Percentiles rank a stretch among this genome's conserved stretches.
Evolutionary conservation across 768 basidiomycete genomes (phyloP).

Genomic region (Russula emetica): DNA sequence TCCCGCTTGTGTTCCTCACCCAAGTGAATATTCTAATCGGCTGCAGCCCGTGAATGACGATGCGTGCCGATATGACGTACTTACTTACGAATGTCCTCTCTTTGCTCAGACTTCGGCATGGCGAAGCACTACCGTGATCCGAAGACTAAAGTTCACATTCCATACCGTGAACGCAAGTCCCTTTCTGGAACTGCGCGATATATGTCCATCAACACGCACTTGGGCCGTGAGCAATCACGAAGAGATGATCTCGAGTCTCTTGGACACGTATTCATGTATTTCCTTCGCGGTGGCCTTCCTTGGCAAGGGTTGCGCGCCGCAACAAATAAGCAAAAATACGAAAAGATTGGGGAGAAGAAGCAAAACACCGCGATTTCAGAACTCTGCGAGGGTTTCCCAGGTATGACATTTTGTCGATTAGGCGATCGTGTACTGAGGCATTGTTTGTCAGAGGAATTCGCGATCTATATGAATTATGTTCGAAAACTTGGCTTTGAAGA

Average conservation of each 20-base stretch:
- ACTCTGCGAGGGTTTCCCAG: constrained; percentile 95
- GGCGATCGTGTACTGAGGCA: constrained; percentile 4
- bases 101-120: constrained; percentile 87
- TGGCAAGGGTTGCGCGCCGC: constrained; percentile 98
- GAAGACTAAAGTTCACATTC: constrained; percentile 95
- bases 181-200: constrained; percentile 95
- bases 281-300: constrained; percentile 90
- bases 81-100: constrained; percentile 26
- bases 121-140: constrained; percentile 99
- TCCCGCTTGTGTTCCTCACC: not conserved
- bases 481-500: constrained; percentile 98
- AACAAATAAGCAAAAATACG: constrained; percentile 99
- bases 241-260: constrained; percentile 95
- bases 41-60: not conserved
- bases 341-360: constrained; percentile 99
- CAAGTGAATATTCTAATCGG: not conserved
- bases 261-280: constrained; percentile 99
- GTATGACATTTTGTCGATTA: constrained; percentile 41
- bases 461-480: constrained; percentile 99
- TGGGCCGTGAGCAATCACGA: constrained; percentile 91
- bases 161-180: constrained; percentile 98
- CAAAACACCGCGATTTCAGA: constrained; percentile 89
- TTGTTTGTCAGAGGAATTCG: constrained; percentile 81
- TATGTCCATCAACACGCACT: constrained; percentile 99
- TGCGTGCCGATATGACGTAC: not conserved